phyloP scores from a whole-genome alignment of 73 alveolate genomes.

The Effrenium voratum region DNA sequence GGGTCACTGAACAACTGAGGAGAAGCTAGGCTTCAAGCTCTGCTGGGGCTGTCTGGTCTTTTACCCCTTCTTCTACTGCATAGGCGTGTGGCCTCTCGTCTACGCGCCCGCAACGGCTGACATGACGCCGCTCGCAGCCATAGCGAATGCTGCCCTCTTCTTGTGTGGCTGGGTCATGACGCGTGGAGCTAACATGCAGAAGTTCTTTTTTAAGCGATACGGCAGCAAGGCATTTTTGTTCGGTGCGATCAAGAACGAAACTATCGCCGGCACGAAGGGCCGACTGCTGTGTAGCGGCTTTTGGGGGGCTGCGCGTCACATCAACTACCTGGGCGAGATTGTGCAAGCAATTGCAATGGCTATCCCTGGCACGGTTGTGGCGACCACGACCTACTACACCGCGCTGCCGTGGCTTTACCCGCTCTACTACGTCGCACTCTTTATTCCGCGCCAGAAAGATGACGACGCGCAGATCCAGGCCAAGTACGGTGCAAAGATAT shows the following conservation, averaged over 20 bases:
- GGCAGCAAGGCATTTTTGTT: neutral
- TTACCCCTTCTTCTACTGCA: neutral
- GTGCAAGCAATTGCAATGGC: neutral
- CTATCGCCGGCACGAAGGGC: neutral
- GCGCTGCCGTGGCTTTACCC: neutral
- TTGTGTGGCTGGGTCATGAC: neutral
- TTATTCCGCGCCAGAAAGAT: neutral
- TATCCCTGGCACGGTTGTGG: neutral
- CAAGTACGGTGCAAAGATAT: neutral
- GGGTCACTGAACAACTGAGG: no score
- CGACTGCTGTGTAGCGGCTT: neutral
- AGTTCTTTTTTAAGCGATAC: neutral
- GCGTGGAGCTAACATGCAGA: neutral
- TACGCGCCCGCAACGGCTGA: neutral
- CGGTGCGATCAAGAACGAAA: neutral
- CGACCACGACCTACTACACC: neutral
- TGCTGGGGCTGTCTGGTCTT: neutral
- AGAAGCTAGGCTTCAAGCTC: neutral
- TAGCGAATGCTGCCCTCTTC: neutral
- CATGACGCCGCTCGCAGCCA: neutral
- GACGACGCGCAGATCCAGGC: neutral
- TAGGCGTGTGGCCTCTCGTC: neutral
- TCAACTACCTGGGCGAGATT: neutral
- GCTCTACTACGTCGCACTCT: neutral
- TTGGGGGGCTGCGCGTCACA: neutral